Percentiles rank a stretch among this genome's conserved stretches.
phyloP scores from a whole-genome alignment of 2,329 filamentous ascomycete genomes.

The Paraphaeosphaeria sporulosa region DNA sequence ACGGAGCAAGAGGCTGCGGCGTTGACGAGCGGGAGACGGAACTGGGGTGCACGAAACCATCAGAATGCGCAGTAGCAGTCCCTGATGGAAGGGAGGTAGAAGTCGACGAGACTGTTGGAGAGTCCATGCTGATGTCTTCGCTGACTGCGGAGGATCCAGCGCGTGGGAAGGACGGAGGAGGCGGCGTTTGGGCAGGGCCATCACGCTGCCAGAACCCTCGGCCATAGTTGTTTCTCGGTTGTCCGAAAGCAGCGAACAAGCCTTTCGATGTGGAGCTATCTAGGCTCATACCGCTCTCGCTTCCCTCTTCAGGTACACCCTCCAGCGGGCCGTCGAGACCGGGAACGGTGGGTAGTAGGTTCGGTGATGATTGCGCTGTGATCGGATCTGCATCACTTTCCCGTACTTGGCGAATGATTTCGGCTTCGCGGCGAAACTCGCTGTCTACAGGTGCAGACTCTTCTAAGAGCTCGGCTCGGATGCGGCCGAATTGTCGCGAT shows the following conservation, averaged over 20 bases:
- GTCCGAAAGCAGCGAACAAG: slow-evolving; percentile 74
- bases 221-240: slow-evolving; percentile 74
- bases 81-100: slow-evolving; percentile 30
- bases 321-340: slow-evolving; percentile 68
- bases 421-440: slow-evolving; percentile 88
- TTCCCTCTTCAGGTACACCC: slow-evolving; percentile 71
- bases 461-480: slow-evolving; percentile 87
- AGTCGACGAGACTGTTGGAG: slow-evolving; percentile 55
- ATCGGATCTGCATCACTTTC: slow-evolving; percentile 78
- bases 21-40: slow-evolving; percentile 47
- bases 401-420: slow-evolving; percentile 93
- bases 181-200: slow-evolving; percentile 62
- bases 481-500: slow-evolving; percentile 93
- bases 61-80: slow-evolving; percentile 21
- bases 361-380: slow-evolving; percentile 74
- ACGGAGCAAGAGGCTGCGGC: slow-evolving; percentile 46
- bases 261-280: slow-evolving; percentile 51
- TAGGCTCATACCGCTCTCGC: slow-evolving; percentile 64
- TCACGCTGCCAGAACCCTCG: slow-evolving; percentile 82
- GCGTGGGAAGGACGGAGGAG: slow-evolving; percentile 64
- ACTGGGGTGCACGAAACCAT: slow-evolving; percentile 30
- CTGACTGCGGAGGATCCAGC: slow-evolving; percentile 62
- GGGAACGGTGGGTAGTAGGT: slow-evolving; percentile 63
- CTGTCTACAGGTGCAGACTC: slow-evolving; percentile 87
- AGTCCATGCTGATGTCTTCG: slow-evolving; percentile 78